Evolutionary conservation across 306 rosid species (phyloP).

Genomic region (Dryas alaskensis): DNA sequence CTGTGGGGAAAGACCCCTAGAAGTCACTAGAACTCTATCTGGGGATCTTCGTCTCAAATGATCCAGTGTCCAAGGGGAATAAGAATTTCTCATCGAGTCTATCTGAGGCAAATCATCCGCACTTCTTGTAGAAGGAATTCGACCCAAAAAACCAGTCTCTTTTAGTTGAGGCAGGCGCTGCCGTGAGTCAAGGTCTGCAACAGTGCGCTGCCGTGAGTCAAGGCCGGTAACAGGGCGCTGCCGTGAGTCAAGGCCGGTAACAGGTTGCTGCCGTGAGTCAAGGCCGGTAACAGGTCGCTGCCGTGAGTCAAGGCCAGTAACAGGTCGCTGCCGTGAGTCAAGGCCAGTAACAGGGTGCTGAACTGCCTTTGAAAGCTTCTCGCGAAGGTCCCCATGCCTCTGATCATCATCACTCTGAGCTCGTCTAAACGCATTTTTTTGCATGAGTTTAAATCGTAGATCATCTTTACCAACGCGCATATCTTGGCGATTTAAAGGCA

Average conservation of each 20-base stretch:
- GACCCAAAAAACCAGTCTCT: slow-evolving; percentile 43
- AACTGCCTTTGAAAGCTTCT: slow-evolving; percentile 65
- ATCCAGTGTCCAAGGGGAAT: slow-evolving; percentile 76
- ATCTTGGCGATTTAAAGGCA: slow-evolving; percentile 33
- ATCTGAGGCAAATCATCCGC: slow-evolving; percentile 56
- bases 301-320: slow-evolving; percentile 30
- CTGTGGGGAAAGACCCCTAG: slow-evolving; percentile 40
- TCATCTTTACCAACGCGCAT: slow-evolving; percentile 61
- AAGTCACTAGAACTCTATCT: slow-evolving; percentile 34
- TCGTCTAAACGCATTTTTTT: slow-evolving; percentile 53
- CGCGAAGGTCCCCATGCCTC: slow-evolving; percentile 74
- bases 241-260: slow-evolving; percentile 30
- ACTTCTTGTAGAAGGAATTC: slow-evolving; percentile 54
- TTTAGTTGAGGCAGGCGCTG: slow-evolving; percentile 42
- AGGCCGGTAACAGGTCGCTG: slow-evolving; percentile 24
- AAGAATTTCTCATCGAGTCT: slow-evolving; percentile 64
- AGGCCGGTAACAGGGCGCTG: slow-evolving; percentile 22
- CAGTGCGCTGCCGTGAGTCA: slow-evolving; percentile 1
- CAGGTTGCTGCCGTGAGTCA: slow-evolving; percentile 2
- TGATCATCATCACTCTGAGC: slow-evolving; percentile 42
- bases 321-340: slow-evolving; percentile 3
- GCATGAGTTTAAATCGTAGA: slow-evolving; percentile 82
- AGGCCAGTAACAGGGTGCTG: slow-evolving; percentile 28
- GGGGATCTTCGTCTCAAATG: slow-evolving; percentile 61
- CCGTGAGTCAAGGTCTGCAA: slow-evolving; percentile 29